These are phyloP conservation scores for Saturnispora zaruensis DNA, from an alignment of 805 yeast genomes.

Conservation along the genomic window DNA sequence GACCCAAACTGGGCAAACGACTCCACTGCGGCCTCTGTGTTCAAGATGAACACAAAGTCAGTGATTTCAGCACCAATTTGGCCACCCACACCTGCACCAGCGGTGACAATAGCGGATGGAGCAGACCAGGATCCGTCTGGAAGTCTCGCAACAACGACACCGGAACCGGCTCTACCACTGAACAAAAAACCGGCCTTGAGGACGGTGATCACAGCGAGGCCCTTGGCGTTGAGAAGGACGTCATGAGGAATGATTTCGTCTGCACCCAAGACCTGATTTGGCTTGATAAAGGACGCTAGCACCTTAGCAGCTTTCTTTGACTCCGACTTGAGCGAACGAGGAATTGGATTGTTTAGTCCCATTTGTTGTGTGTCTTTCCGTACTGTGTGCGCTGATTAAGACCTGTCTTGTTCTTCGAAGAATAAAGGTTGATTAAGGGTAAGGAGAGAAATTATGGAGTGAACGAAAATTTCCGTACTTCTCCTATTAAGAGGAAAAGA, in stretches of 20 bases:
- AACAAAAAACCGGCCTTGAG: conserved; percentile 93
- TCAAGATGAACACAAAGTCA: conserved; percentile 89
- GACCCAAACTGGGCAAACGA: conserved; percentile 93
- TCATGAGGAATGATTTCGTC: conserved; percentile 86
- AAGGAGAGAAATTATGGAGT: not conserved
- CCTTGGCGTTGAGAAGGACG: conserved; percentile 81
- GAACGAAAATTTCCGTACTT: not conserved
- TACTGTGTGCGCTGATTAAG: not conserved
- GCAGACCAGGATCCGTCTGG: conserved; percentile 98
- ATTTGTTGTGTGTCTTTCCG: conserved; percentile 24
- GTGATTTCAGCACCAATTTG: conserved; percentile 95
- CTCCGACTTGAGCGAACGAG: conserved; percentile 81
- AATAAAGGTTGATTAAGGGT: not conserved
- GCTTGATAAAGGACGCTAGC: conserved; percentile 82
- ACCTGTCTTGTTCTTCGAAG: not conserved
- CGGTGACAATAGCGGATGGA: conserved; percentile 90
- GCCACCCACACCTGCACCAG: conserved; percentile 99
- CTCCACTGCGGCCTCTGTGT: conserved; percentile 80
- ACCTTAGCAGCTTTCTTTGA: conserved; percentile 92
- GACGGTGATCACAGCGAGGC: conserved; percentile 88
- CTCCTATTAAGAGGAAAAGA: not conserved
- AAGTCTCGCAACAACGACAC: conserved; percentile 85
- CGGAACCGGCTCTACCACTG: conserved; percentile 96
- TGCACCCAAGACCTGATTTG: conserved; percentile 87
- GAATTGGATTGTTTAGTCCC: conserved; percentile 93